phyloP scores from a whole-genome alignment of 306 rosid genomes.

The apple (Malus domestica) region DNA sequence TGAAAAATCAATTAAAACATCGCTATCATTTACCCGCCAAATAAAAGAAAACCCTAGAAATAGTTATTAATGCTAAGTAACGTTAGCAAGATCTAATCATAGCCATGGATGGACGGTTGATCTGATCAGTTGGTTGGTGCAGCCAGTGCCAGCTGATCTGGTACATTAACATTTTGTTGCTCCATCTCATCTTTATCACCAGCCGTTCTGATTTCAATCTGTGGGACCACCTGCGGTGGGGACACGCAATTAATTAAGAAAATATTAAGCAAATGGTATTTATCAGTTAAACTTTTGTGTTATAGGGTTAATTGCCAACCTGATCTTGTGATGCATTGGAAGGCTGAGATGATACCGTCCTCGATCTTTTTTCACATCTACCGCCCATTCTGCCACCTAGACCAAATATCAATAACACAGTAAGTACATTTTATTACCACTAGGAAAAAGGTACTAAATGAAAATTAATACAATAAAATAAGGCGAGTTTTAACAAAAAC shows the following conservation, averaged over 20 bases:
- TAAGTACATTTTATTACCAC: background rate
- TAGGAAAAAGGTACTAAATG: background rate
- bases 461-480: background rate
- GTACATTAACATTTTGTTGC: background rate
- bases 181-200: constrained; percentile 19
- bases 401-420: background rate
- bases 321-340: constrained; percentile 44
- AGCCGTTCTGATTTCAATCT: constrained; percentile 25
- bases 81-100: background rate
- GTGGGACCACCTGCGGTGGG: constrained; percentile 67
- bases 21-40: background rate
- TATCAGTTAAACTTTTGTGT: no score
- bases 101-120: background rate
- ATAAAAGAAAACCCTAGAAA: background rate
- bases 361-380: constrained; percentile 27
- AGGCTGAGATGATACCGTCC: constrained; percentile 36
- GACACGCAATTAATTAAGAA: background rate
- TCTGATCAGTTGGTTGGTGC: background rate
- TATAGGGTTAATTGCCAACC: constrained; percentile 20
- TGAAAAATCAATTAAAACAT: background rate
- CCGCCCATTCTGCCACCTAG: constrained; percentile 17
- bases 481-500: background rate
- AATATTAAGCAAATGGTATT: background rate
- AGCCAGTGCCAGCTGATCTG: background rate
- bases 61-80: background rate